phyloP scores from a whole-genome alignment of 2,329 filamentous ascomycete genomes.

The Aspergillus hiratsukae region DNA sequence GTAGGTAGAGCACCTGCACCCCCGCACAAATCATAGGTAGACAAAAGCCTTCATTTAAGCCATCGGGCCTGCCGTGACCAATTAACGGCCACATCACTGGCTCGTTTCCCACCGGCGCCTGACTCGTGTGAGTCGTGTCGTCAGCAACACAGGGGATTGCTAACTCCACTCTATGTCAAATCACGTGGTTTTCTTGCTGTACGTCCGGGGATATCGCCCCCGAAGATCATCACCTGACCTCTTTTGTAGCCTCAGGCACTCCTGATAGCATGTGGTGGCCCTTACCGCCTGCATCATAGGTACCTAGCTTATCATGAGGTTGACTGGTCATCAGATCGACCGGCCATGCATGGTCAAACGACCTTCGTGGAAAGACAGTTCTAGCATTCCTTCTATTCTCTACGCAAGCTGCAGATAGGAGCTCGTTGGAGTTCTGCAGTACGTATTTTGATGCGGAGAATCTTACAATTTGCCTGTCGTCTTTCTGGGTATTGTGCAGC shows the following conservation, averaged over 20 bases:
- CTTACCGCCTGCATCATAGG: slow-evolving; percentile 8
- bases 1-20: not conserved
- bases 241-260: slow-evolving; percentile 10
- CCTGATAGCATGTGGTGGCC: not conserved
- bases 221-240: not conserved
- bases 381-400: not conserved
- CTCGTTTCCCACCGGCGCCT: slow-evolving; percentile 5
- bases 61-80: slow-evolving; percentile 2
- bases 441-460: not conserved
- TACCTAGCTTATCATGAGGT: slow-evolving; percentile 9
- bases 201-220: no score
- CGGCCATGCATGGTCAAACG: slow-evolving; percentile 1
- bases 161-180: not conserved
- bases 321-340: slow-evolving; percentile 5
- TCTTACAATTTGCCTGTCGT: not conserved
- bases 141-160: slow-evolving; percentile 7
- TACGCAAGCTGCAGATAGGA: not conserved
- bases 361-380: not conserved
- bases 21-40: slow-evolving; percentile 13
- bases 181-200: not conserved
- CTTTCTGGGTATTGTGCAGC: not conserved
- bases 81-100: slow-evolving; percentile 1
- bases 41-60: not conserved
- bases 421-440: not conserved
- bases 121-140: slow-evolving; percentile 23